phyloP scores from a whole-genome alignment of 2,329 filamentous ascomycete genomes.

The Penicillium sp. region DNA sequence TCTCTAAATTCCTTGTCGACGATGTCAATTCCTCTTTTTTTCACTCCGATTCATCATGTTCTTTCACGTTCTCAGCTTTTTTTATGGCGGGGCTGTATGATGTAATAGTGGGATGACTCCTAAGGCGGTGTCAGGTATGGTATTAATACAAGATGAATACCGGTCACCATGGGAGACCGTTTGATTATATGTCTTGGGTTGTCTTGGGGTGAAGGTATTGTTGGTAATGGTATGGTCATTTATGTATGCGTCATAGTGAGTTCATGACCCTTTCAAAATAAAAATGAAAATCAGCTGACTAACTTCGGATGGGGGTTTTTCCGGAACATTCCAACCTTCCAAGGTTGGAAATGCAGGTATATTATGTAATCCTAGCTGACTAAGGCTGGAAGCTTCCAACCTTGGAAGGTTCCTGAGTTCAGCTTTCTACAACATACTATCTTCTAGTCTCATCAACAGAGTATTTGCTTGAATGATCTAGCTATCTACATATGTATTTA shows the following conservation, averaged over 20 bases:
- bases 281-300: too few species aligned
- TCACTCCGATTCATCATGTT: not conserved
- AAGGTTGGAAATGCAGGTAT: too few species aligned
- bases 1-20: not conserved
- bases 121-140: not conserved
- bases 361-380: too few species aligned
- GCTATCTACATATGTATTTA: too few species aligned
- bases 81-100: constrained; percentile 26
- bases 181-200: not conserved
- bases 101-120: constrained; percentile 23
- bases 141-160: not conserved
- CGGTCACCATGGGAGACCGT: not conserved
- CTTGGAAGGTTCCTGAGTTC: too few species aligned
- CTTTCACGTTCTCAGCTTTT: not conserved
- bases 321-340: too few species aligned
- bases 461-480: too few species aligned
- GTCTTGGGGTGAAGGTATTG: not conserved
- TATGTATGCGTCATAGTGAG: constrained; percentile 15
- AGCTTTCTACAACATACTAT: too few species aligned
- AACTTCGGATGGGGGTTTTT: not conserved
- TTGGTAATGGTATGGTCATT: not conserved
- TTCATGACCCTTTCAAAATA: not conserved
- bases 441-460: too few species aligned
- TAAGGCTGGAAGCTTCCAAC: too few species aligned
- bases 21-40: constrained; percentile 7